Evolutionary conservation across 805 yeast species (phyloP).

Genomic region (Saccharomycopsis oosterbeekiorum): DNA sequence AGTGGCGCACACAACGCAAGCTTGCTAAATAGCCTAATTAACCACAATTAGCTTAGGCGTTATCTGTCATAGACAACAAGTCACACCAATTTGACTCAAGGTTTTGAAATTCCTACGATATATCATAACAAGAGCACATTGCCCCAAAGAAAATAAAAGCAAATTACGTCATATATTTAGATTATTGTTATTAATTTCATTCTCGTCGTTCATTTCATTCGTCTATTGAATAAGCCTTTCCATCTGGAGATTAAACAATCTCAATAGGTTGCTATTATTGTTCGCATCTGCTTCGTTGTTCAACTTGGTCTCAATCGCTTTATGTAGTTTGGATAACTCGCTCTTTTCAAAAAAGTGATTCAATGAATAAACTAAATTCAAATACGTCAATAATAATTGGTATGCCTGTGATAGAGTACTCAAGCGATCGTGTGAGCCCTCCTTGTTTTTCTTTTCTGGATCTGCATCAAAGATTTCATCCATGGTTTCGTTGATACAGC

Average conservation of each 20-base stretch:
- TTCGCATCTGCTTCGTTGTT: background rate
- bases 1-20: too few species aligned
- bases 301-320: slow-evolving; percentile 2
- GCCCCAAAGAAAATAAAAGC: background rate
- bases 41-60: too few species aligned
- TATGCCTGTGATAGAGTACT: slow-evolving; percentile 23
- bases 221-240: background rate
- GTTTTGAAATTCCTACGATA: too few species aligned
- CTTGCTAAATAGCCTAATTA: too few species aligned
- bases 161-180: too few species aligned
- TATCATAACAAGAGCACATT: background rate
- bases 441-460: slow-evolving; percentile 11
- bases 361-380: slow-evolving; percentile 41
- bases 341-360: slow-evolving; percentile 26
- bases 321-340: slow-evolving; percentile 25
- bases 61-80: too few species aligned
- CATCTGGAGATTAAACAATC: slow-evolving; percentile 9
- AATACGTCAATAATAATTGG: slow-evolving; percentile 41
- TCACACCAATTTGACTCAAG: too few species aligned
- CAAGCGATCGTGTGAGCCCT: slow-evolving; percentile 16
- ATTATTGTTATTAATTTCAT: too few species aligned
- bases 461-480: slow-evolving; percentile 27
- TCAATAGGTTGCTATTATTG: background rate
- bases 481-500: slow-evolving; percentile 31
- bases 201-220: too few species aligned